Evolutionary conservation across 768 basidiomycete genomes (phyloP), one percentile per base, ranked within the genome.

Genomic region (Lactarius deliciosus): DNA sequence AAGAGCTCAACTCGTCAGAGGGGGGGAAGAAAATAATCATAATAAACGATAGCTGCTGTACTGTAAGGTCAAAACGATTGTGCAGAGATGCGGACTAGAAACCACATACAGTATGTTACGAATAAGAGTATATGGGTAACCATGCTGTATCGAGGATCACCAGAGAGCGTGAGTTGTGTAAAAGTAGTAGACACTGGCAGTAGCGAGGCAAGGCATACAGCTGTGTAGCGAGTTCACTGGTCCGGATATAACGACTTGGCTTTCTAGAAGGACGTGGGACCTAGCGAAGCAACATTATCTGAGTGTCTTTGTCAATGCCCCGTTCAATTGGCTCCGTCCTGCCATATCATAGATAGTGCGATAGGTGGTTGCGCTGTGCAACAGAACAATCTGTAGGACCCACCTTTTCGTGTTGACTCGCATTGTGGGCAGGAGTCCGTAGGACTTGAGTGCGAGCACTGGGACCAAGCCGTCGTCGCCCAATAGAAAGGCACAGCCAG

Each of bases 191-290:
- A 10, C 15, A n/a, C n/a, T n/a, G n/a, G n/a, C n/a, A 11, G 22
- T 13, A 58, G 36, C 13, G 10, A 7, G 43, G 20, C 11, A 15
- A 25, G 54, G 41, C 30, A 20, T 57, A 40, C 54, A 50, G 3
- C 20, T 50, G 47, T 40, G 7, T 18, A 43, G 28, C 60, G 25
- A 7, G 50, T n/a, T 47, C 59, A 9, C 13, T 22, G 25, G 8
- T 25, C 36, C 20, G 20, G 55, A 16, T 25, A 38, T n/a, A 32
- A 36, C 18, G 18, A 3, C 15, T 61, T 36, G 22, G 5, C 15
- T 61, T 45, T 61, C 53, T 13, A 54, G 22, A 45, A 25, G 59
- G 28, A 43, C 34, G 41, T 50, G 54, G 34, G 41, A 47, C 11
- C 5, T 7, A 53, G 25, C 22, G 5, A 47, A 36, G 6, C n/a